Evolutionary conservation across 2,329 filamentous ascomycete genomes (phyloP), one percentile per base, ranked within the genome.

Genomic region (Fusarium sp.): DNA sequence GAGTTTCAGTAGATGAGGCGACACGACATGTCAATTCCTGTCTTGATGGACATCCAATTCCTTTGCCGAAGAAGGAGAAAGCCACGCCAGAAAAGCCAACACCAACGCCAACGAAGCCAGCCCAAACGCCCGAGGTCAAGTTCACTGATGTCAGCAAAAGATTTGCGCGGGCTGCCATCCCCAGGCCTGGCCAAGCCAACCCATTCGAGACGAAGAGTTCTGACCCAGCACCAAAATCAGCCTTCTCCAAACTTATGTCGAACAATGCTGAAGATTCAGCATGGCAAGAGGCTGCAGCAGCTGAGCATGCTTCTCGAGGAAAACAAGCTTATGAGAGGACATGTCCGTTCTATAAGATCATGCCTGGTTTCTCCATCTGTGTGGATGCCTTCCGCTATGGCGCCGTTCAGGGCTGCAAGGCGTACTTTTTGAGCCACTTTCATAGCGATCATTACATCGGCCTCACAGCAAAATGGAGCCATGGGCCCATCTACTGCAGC

Each of bases 381-480:
- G 96, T 99, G 1, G 96, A 99, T 79, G 96, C 96, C 0, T 97
- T 99, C 76, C 90, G 95, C 20, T 99, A 98, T 75, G 96, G 96
- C 3, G 94, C 95, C 6, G 93, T 99, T 1, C 87, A 97, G 76
- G 95, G 94, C 1, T 97, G 95, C 78, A 91, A 92, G 55, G 96
- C 95, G 2, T 99, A 99, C 77, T 99, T 99, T 72, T 86, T 99
- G 13, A 98, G 95, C 73, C 96, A 99, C 77, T 99, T 98, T 72
- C 96, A 99, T 79, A 98, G 94, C 75, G 96, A 99, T 77, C 96
- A 99, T 77, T 99, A 99, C 74, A 90, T 98, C 34, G 96, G 96
- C 3, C 83, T 99, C 13, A 96, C 93, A 13, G 90, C 92, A 9
- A 93, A 86, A 33, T 99, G 96, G 96, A 89, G 85, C 39, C 95